These are phyloP conservation scores for Saccharomycopsis hybrid DNA, from an alignment of 1,139 yeast genomes.

Conservation along the genomic window DNA sequence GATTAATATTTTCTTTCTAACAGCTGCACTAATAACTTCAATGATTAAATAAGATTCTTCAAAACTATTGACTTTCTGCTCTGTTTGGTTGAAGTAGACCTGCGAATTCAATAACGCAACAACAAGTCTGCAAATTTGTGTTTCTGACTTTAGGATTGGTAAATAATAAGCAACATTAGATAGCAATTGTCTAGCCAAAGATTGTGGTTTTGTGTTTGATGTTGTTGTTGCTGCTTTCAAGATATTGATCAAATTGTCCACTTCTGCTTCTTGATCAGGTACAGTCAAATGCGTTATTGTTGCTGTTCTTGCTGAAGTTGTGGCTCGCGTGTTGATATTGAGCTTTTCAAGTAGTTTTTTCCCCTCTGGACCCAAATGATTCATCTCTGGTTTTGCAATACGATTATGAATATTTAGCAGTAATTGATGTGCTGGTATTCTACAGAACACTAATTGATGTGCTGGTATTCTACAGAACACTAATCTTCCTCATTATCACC, in stretches of 20 bases:
- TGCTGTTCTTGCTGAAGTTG: too few relatives aligned
- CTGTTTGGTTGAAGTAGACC: background rate
- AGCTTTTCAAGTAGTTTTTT: background rate
- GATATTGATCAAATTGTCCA: too few relatives aligned
- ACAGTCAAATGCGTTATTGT: too few relatives aligned
- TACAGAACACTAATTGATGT: too few relatives aligned
- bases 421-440: too few relatives aligned
- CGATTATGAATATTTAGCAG: too few relatives aligned
- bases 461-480: too few relatives aligned
- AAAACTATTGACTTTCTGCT: slow-evolving; percentile 1
- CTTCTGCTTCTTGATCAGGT: too few relatives aligned
- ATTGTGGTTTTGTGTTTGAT: too few relatives aligned
- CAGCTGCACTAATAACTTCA: slow-evolving; percentile 2
- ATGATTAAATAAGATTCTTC: slow-evolving; percentile 8
- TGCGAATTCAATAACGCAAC: slow-evolving; percentile 5
- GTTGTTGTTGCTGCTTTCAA: too few relatives aligned
- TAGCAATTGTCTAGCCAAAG: slow-evolving; percentile 1
- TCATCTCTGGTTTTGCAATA: background rate
- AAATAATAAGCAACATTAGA: slow-evolving; percentile 18
- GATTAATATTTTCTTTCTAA: slow-evolving; percentile 15
- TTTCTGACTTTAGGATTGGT: slow-evolving; percentile 14
- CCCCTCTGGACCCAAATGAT: slow-evolving; percentile 11
- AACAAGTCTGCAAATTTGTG: background rate
- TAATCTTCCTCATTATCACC: too few relatives aligned
- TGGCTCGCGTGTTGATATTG: too few relatives aligned